Evolutionary conservation across 169 alveolate genomes (phyloP).

Genomic region (Plasmodium coatneyi): DNA sequence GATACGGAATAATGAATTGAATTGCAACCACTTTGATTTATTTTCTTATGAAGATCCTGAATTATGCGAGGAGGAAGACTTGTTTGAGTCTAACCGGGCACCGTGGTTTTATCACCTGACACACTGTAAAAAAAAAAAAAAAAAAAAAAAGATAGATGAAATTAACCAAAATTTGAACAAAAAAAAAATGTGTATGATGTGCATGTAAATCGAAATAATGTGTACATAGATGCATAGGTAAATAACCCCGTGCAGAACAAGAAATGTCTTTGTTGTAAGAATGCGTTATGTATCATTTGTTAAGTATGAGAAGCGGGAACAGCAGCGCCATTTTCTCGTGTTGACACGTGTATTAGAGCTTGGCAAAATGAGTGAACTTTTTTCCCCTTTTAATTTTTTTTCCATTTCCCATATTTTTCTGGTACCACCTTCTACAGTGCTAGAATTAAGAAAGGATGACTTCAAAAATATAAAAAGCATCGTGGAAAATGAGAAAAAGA

Average conservation of each 20-base stretch:
- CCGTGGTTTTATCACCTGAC: constrained; percentile 73
- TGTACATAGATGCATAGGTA: neutral
- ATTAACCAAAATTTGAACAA: neutral
- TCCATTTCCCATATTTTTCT: neutral
- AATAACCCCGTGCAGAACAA: neutral
- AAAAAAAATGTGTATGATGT: neutral
- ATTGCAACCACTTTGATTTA: neutral
- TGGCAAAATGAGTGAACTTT: neutral
- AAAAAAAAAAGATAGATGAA: constrained; percentile 9
- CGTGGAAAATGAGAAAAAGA: constrained; percentile 43
- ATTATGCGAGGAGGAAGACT: constrained; percentile 24
- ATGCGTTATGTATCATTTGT: neutral
- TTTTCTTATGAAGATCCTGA: constrained; percentile 68
- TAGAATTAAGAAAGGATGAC: constrained; percentile 40
- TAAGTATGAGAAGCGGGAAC: neutral
- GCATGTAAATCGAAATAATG: neutral
- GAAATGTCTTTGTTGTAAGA: neutral
- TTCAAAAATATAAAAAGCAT: constrained; percentile 41
- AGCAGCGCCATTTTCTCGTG: neutral
- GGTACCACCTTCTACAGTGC: constrained; percentile 2
- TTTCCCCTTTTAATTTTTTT: neutral
- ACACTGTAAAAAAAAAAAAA: constrained; percentile 30
- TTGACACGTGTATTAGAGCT: neutral
- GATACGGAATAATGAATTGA: constrained; percentile 10
- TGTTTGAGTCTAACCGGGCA: constrained; percentile 36